These are phyloP conservation scores for Trichosporon asahii DNA, from an alignment of 1,284 basidiomycete species.

Conservation along the genomic window DNA sequence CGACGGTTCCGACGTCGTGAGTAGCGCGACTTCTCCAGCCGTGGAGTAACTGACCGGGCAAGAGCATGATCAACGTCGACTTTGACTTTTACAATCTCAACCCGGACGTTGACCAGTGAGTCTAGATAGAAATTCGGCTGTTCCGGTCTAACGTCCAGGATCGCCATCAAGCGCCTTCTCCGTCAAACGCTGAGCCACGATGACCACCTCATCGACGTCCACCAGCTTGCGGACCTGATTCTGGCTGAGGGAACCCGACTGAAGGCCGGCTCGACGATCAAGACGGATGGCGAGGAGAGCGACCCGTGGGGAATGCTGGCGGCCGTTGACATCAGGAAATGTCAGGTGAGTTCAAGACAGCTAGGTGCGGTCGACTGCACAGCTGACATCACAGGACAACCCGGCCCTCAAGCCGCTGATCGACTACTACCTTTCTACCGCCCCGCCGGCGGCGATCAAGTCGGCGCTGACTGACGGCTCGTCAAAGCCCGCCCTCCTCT, in stretches of 20 bases:
- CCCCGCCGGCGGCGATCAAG: conserved; percentile 51
- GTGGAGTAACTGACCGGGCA: conserved; percentile 2
- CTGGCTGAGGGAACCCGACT: conserved; percentile 57
- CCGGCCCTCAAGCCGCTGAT: conserved; percentile 66
- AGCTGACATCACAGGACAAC: conserved; percentile 57
- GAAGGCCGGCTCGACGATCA: conserved; percentile 72
- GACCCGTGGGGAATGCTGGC: conserved; percentile 83
- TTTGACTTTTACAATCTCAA: conserved; percentile 90
- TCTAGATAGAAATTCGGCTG: neutral
- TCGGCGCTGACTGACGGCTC: conserved; percentile 40
- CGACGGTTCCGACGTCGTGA: conserved; percentile 43
- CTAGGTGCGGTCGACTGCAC: too few species aligned
- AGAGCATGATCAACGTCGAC: conserved; percentile 73
- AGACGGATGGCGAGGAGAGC: conserved; percentile 81
- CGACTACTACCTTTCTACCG: conserved; percentile 61
- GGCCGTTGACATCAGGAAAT: conserved; percentile 72
- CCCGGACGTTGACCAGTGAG: conserved; percentile 68
- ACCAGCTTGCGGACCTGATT: conserved; percentile 73
- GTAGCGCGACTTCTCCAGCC: conserved; percentile 9
- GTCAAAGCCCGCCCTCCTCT: conserved; percentile 68
- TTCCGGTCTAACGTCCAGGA: conserved; percentile 37
- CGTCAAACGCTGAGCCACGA: conserved; percentile 79
- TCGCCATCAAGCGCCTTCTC: conserved; percentile 75
- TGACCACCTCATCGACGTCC: conserved; percentile 65
- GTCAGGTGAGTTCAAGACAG: conserved; percentile 64